A percentile compares a stretch with the other conserved stretches of the same genome.
These are phyloP conservation scores for Penicillium sp. DNA, from an alignment of 2,329 filamentous ascomycete genomes.

Conservation along the genomic window DNA sequence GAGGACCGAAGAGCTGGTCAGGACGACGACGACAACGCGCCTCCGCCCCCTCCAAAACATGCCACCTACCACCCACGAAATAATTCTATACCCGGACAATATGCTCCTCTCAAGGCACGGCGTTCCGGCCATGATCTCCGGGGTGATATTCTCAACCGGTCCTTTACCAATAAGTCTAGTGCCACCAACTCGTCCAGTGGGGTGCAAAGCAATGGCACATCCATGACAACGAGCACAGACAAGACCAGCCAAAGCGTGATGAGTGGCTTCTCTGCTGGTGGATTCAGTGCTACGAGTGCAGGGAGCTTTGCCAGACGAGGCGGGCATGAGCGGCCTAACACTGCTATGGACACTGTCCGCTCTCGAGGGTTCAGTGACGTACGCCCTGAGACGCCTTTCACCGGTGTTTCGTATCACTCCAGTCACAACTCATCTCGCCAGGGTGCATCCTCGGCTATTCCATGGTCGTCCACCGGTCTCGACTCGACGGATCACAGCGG, in stretches of 20 bases:
- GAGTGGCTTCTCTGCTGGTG: constrained; percentile 88
- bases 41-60: constrained; percentile 61
- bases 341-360: constrained; percentile 41
- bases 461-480: constrained; percentile 48
- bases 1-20: constrained; percentile 54
- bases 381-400: constrained; percentile 58
- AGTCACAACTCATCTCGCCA: constrained; percentile 67
- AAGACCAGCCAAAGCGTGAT: constrained; percentile 83
- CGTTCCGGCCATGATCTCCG: constrained; percentile 70
- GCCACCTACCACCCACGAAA: constrained; percentile 42
- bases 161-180: constrained; percentile 84
- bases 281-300: constrained; percentile 90
- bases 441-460: constrained; percentile 63
- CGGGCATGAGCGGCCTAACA: constrained; percentile 44
- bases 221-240: constrained; percentile 67
- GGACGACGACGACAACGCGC: constrained; percentile 48
- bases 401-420: constrained; percentile 84
- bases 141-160: constrained; percentile 67
- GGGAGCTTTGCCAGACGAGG: constrained; percentile 79
- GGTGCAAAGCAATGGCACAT: constrained; percentile 65
- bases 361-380: constrained; percentile 41
- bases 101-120: constrained; percentile 38
- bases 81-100: constrained; percentile 43
- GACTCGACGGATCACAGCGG: constrained; percentile 62
- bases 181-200: constrained; percentile 74